These are phyloP conservation scores for Boletellus emodensis DNA, from an alignment of 768 basidiomycete genomes.

Conservation along the genomic window DNA sequence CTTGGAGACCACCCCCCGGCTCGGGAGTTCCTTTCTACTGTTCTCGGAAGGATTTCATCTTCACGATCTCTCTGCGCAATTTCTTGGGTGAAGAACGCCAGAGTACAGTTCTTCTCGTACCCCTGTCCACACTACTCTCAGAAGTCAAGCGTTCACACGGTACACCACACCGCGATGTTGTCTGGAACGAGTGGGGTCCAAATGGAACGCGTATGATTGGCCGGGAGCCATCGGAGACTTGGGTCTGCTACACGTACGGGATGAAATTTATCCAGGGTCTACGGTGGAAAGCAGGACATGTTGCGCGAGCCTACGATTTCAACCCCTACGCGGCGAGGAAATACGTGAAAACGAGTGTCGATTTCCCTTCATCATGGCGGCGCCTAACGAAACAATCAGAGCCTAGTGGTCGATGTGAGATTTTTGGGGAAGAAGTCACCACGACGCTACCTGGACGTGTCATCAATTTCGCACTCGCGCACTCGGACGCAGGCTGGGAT, in stretches of 20 bases:
- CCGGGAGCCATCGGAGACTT: constrained; percentile 26
- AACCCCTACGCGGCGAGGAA: constrained; percentile 24
- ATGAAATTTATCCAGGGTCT: constrained; percentile 29
- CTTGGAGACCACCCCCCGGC: constrained; percentile 18
- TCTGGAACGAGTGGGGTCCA: constrained; percentile 35
- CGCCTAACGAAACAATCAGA: constrained; percentile 13
- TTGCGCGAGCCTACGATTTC: constrained; percentile 32
- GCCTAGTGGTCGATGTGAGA: constrained; percentile 5
- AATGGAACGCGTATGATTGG: constrained; percentile 26
- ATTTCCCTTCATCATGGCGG: constrained; percentile 12
- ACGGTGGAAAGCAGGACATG: constrained; percentile 17
- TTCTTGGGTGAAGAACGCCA: constrained; percentile 4
- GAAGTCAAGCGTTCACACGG: constrained; percentile 17
- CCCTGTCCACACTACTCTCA: constrained; percentile 27
- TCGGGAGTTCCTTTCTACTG: constrained; percentile 18
- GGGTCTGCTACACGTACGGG: constrained; percentile 37
- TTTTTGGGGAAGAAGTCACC: constrained; percentile 22
- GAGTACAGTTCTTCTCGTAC: constrained; percentile 28
- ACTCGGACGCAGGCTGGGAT: constrained; percentile 21
- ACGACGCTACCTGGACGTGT: constrained; percentile 31
- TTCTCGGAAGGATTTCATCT: constrained; percentile 29
- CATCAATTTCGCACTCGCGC: constrained; percentile 10
- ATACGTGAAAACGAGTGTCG: constrained; percentile 7
- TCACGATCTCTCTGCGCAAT: constrained; percentile 27
- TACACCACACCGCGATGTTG: constrained; percentile 7